These are phyloP conservation scores for Syzygium oleosum DNA, from an alignment of 345 rosid species.

Conservation along the genomic window DNA sequence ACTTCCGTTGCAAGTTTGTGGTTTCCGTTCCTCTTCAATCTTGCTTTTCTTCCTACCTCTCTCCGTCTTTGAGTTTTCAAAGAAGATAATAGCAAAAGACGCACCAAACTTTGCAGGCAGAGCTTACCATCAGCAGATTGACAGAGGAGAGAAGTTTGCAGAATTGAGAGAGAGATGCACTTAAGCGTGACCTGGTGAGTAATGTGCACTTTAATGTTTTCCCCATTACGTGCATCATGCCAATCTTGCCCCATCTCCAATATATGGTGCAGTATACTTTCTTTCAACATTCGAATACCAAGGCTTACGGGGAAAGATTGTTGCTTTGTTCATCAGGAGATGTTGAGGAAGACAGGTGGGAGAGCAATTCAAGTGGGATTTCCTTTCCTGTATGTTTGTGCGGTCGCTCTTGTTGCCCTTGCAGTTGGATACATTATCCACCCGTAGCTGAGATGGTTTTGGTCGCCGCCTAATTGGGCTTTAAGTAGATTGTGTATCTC, in stretches of 20 bases:
- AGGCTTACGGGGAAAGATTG: not conserved
- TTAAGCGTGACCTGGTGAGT: constrained; percentile 32
- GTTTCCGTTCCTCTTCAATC: not conserved
- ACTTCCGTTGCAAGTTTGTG: not conserved
- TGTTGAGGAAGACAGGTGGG: constrained; percentile 9
- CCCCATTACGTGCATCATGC: not conserved
- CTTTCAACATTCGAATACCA: not conserved
- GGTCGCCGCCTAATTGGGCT: not conserved
- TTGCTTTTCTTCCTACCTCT: not conserved
- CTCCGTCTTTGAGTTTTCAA: not conserved
- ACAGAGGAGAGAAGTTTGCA: constrained; percentile 25
- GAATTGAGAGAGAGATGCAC: constrained; percentile 22
- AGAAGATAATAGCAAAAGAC: not conserved
- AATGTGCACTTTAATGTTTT: not conserved
- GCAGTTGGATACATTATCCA: constrained; percentile 23
- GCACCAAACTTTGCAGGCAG: constrained; percentile 29
- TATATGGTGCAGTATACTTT: not conserved
- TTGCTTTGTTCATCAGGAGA: constrained; percentile 19
- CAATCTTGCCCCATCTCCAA: not conserved
- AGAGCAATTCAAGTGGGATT: constrained; percentile 30
- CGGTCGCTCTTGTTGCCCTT: constrained; percentile 28
- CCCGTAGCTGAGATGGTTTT: constrained; percentile 3
- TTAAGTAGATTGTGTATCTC: not conserved
- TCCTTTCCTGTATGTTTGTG: constrained; percentile 34
- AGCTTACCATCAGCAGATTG: constrained; percentile 22